Conservation (phyloP, 106 monocot species). For the Alisma plantagoaquatica region DNA sequence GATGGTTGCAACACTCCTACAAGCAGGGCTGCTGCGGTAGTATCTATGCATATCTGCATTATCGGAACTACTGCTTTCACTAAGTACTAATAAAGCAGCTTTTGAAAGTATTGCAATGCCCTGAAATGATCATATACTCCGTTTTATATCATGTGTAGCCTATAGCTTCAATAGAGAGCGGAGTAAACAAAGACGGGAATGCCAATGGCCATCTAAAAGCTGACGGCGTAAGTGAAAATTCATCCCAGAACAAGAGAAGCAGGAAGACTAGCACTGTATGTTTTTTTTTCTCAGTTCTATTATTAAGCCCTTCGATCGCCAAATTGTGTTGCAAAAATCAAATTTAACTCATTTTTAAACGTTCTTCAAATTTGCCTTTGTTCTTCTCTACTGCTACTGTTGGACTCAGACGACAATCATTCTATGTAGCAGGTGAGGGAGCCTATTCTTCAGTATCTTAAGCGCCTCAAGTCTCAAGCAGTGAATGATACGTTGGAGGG, state of each 20-base stretch:
- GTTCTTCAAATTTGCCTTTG: too few relatives aligned
- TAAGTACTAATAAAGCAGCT: background rate
- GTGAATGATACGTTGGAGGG: too few relatives aligned
- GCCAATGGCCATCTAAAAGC: too few relatives aligned
- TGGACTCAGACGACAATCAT: too few relatives aligned
- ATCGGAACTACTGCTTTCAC: background rate
- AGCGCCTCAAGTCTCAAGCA: conserved; percentile 42
- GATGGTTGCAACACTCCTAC: conserved; percentile 38
- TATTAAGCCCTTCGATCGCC: too few relatives aligned
- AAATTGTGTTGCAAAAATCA: background rate
- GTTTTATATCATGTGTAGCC: conserved; percentile 29
- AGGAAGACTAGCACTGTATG: conserved; percentile 65
- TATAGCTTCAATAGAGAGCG: conserved; percentile 73
- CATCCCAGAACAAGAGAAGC: conserved; percentile 44
- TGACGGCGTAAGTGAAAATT: conserved; percentile 16
- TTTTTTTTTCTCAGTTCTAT: background rate
- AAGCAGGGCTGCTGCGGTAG: conserved; percentile 30
- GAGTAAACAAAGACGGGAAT: conserved; percentile 28
- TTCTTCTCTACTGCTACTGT: too few relatives aligned
- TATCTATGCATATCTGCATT: background rate
- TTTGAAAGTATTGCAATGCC: background rate
- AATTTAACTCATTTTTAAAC: background rate
- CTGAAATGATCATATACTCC: background rate
- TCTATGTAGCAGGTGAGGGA: conserved; percentile 52
- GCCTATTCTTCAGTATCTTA: conserved; percentile 62